Base-by-base conservation (phyloP, 2,329 filamentous ascomycete species). In the Chaetomium sp. region DNA sequence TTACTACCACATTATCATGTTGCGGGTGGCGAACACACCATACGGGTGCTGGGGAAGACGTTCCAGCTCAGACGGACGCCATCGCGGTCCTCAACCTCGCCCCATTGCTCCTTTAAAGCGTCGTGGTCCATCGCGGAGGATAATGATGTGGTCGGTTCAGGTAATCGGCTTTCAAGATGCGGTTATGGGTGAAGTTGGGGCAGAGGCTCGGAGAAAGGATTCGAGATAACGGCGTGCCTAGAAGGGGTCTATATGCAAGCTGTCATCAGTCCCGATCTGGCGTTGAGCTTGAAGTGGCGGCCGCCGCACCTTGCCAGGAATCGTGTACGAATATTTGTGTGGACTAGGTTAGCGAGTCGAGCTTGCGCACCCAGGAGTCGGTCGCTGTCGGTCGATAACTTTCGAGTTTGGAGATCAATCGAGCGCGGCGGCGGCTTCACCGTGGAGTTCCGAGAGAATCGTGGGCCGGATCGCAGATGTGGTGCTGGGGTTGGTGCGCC, bases 11-110 rank as follows among this genome's bases (percentile, higher is more conserved):
- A 34, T 34, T 37, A 51, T 41, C 44, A 35, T 45, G 50, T 43
- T 44, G 19, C 19, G 19, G 19, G 19, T 27, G 38, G 54, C 54
- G 59, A 55, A 75, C 81, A 66, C 66, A 90, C 91, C 91, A 99
- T 96, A 71, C 94, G 90, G 68, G 92, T 92, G 77, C 91, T 96
- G 49, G 94, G 94, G 69, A 99, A 95, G 59, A 95, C 95, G 71
- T 99, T 99, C 94, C 94, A 99, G 75, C 92, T 96, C 63, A 99
- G 80, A 61, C 94, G 86, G 68, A 97, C 84, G 59, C 94, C 94
- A 84, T 99, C 94, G 65, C 89, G 86, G 69, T 99, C 94, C 77
- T 99, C 94, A 57, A 95, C 86, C 72, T 96, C 91, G 68, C 87
- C 90, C 91, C 91, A 96, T 76, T 92, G 88, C 74, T 96, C 91